Evolutionary conservation across 208 protist genomes (phyloP).

Genomic region (Endotrypanum monterogeii): DNA sequence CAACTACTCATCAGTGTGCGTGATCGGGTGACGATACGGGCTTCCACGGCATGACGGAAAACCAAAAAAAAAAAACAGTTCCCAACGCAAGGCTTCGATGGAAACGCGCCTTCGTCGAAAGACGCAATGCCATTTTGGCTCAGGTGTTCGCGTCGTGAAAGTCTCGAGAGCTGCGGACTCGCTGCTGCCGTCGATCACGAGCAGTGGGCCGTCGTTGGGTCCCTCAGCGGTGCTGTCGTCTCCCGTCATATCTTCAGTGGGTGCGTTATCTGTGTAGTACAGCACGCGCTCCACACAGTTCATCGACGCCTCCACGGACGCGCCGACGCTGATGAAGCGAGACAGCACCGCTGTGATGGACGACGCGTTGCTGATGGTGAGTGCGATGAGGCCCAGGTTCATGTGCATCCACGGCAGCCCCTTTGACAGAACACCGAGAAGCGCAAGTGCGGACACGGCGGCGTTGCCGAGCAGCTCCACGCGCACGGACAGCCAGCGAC

Average conservation of each 20-base stretch:
- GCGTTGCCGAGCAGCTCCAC: constrained; percentile 85
- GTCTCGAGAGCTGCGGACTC: no score
- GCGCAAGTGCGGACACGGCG: constrained; percentile 50
- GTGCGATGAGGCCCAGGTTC: constrained; percentile 50
- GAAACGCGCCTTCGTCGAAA: no score
- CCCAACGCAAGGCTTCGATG: no score
- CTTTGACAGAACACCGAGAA: constrained; percentile 44
- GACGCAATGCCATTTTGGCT: no score
- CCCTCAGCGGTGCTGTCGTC: not conserved
- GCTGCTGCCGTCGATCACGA: no score
- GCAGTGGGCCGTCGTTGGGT: constrained; percentile 18
- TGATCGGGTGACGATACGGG: no score
- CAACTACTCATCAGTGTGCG: no score
- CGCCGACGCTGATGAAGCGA: constrained; percentile 44
- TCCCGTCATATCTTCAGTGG: no score
- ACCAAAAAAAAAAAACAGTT: no score
- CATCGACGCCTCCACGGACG: constrained; percentile 67
- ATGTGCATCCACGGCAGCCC: constrained; percentile 22
- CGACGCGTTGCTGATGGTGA: constrained; percentile 62
- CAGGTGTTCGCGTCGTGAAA: no score
- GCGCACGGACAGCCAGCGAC: constrained; percentile 88
- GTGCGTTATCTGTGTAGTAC: constrained; percentile 64
- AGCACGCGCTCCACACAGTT: constrained; percentile 77
- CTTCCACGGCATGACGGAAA: no score
- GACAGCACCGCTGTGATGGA: constrained; percentile 62